A percentile compares a stretch with the other conserved stretches of the same genome.
phyloP scores from a whole-genome alignment of 2,329 filamentous ascomycete genomes.

The Apiospora malaysiana region DNA sequence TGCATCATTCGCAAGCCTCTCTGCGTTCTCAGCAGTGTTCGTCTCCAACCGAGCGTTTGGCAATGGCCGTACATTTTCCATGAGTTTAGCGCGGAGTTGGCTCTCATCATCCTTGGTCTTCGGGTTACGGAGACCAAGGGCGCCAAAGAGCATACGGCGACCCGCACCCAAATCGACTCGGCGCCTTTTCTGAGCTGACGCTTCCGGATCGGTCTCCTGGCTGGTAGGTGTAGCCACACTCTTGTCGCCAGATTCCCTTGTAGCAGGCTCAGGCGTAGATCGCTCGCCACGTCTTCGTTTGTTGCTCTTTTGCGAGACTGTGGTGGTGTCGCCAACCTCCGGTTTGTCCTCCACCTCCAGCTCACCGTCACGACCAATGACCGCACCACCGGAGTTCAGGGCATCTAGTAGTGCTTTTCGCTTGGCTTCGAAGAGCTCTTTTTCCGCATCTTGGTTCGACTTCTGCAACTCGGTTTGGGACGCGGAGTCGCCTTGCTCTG shows the following conservation, averaged over 20 bases:
- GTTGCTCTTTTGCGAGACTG: slow-evolving; percentile 18
- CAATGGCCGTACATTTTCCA: slow-evolving; percentile 56
- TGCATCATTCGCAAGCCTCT: slow-evolving; percentile 21
- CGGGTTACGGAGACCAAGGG: slow-evolving; percentile 72
- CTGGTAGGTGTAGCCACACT: slow-evolving; percentile 5
- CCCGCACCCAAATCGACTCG: slow-evolving; percentile 61
- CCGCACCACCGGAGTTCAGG: slow-evolving; percentile 57
- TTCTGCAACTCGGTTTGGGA: neutral
- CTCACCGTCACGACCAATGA: slow-evolving; percentile 42
- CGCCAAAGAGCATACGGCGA: slow-evolving; percentile 72
- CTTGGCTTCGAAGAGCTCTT: slow-evolving; percentile 54
- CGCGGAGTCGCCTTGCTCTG: neutral
- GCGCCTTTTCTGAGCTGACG: slow-evolving; percentile 38
- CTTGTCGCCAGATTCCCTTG: neutral
- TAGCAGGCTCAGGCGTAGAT: slow-evolving; percentile 1
- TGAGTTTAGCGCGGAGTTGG: slow-evolving; percentile 63
- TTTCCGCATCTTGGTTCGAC: slow-evolving; percentile 31
- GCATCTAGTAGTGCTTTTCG: slow-evolving; percentile 57
- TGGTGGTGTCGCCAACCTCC: slow-evolving; percentile 17
- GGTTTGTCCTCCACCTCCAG: neutral
- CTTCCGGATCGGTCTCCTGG: slow-evolving; percentile 27
- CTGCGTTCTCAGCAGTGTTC: slow-evolving; percentile 30
- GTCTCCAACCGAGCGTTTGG: slow-evolving; percentile 42
- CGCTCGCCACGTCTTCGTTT: slow-evolving; percentile 35
- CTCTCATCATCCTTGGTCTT: slow-evolving; percentile 73